A percentile compares a stretch with the other conserved stretches of the same genome.
phyloP scores from a whole-genome alignment of 2,329 filamentous ascomycete species.

The Alternaria panax region DNA sequence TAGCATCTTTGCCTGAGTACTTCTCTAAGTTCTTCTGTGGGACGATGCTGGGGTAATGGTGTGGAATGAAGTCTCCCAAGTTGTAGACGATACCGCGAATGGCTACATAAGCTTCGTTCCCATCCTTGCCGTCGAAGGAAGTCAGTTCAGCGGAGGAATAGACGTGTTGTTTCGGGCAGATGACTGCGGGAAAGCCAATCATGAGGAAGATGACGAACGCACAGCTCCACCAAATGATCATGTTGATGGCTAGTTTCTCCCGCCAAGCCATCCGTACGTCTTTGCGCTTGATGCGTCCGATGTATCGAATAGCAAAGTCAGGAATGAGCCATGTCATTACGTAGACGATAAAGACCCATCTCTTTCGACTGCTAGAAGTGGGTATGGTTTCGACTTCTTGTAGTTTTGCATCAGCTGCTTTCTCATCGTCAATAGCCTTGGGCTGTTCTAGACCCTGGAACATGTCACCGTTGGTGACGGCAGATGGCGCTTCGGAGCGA shows the following conservation, averaged over 20 bases:
- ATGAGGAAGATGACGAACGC: constrained; percentile 84
- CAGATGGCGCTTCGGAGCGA: constrained; percentile 93
- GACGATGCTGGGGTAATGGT: constrained; percentile 77
- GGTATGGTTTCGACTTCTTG: constrained; percentile 87
- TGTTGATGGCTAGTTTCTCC: constrained; percentile 97
- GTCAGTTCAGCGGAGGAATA: constrained; percentile 81
- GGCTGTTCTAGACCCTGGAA: constrained; percentile 95
- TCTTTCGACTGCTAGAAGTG: constrained; percentile 80
- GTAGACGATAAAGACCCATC: constrained; percentile 88
- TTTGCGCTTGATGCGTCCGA: constrained; percentile 89
- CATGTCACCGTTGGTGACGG: constrained; percentile 89
- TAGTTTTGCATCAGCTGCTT: constrained; percentile 88
- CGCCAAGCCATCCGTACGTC: constrained; percentile 94
- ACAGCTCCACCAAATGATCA: constrained; percentile 93
- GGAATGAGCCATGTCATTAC: constrained; percentile 86
- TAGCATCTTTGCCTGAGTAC: constrained; percentile 90
- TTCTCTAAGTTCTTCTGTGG: constrained; percentile 70
- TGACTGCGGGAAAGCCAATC: constrained; percentile 81
- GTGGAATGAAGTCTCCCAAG: constrained; percentile 73
- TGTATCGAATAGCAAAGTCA: constrained; percentile 76
- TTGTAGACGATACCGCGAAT: constrained; percentile 93
- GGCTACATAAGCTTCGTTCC: constrained; percentile 71
- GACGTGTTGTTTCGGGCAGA: constrained; percentile 91
- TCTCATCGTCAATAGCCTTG: constrained; percentile 93
- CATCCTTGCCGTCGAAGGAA: constrained; percentile 74